These are phyloP conservation scores for Pestalotiopsis sp. DNA, from an alignment of 2,329 filamentous ascomycete genomes.

Conservation along the genomic window DNA sequence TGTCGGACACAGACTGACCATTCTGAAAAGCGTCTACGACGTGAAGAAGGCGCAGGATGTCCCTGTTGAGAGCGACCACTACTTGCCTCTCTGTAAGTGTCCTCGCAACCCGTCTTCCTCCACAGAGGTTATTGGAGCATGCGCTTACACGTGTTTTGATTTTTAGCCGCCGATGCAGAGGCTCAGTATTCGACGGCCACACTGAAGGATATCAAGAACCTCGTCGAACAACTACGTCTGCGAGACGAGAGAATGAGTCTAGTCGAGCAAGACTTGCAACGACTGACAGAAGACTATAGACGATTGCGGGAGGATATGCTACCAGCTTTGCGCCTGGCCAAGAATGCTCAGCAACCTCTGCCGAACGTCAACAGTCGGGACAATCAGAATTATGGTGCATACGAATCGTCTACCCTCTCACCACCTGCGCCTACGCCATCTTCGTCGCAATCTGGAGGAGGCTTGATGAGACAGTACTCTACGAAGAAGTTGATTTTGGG, in stretches of 20 bases:
- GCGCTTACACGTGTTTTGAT: slow-evolving; percentile 13
- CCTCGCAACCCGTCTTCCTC: neutral
- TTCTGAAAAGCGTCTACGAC: slow-evolving; percentile 95
- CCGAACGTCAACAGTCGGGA: slow-evolving; percentile 53
- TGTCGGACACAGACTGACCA: slow-evolving; percentile 91
- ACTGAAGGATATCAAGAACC: slow-evolving; percentile 87
- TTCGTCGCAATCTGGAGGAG: slow-evolving; percentile 50
- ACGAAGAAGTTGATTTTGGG: slow-evolving; percentile 76
- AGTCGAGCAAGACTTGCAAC: slow-evolving; percentile 80
- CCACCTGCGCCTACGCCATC: slow-evolving; percentile 61
- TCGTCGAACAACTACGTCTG: slow-evolving; percentile 86
- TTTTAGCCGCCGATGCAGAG: slow-evolving; percentile 82
- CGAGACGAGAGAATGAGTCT: slow-evolving; percentile 88
- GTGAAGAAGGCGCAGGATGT: slow-evolving; percentile 94
- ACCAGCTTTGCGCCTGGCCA: slow-evolving; percentile 85
- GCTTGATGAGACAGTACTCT: slow-evolving; percentile 72
- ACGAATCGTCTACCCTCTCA: slow-evolving; percentile 54
- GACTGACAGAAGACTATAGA: slow-evolving; percentile 85
- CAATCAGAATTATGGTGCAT: slow-evolving; percentile 46
- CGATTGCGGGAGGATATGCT: slow-evolving; percentile 89
- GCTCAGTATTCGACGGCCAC: slow-evolving; percentile 85
- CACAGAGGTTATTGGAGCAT: neutral
- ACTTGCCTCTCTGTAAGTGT: slow-evolving; percentile 83
- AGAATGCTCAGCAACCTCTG: slow-evolving; percentile 88
- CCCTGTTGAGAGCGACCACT: slow-evolving; percentile 89